Conservation (phyloP, 108 stramenopile species). For the Stephanodiscus triporus region DNA sequence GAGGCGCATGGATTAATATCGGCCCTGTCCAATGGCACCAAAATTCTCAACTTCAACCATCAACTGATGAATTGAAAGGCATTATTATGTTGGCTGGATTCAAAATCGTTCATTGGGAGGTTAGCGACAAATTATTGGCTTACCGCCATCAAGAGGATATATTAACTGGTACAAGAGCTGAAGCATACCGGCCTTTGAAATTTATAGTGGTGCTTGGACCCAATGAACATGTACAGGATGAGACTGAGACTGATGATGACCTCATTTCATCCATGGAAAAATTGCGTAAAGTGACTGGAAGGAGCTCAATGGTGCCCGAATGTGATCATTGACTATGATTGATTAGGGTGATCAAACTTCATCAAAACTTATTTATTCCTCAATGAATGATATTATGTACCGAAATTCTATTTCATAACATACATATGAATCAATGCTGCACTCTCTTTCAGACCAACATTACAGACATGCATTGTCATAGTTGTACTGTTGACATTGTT, state of each 20-base stretch:
- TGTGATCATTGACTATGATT: not conserved
- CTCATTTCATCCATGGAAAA: slow-evolving; percentile 15
- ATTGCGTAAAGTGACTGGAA: slow-evolving; percentile 15
- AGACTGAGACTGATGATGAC: not conserved
- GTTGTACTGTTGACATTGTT: no score
- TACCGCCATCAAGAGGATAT: slow-evolving; percentile 66
- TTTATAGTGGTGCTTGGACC: slow-evolving; percentile 29
- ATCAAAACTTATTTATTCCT: no score
- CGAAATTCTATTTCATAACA: no score
- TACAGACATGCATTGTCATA: no score
- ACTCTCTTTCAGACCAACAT: no score
- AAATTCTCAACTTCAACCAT: slow-evolving; percentile 66
- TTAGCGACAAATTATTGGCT: slow-evolving; percentile 57
- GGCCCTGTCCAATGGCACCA: slow-evolving; percentile 89
- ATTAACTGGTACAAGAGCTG: slow-evolving; percentile 45
- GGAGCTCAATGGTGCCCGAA: slow-evolving; percentile 5
- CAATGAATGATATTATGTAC: no score
- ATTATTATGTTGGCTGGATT: slow-evolving; percentile 66
- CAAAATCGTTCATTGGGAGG: slow-evolving; percentile 60
- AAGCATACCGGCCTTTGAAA: slow-evolving; percentile 67
- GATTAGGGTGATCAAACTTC: not conserved
- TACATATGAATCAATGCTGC: no score
- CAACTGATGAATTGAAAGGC: slow-evolving; percentile 68
- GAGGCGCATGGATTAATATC: slow-evolving; percentile 82
- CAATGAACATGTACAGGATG: not conserved